A percentile compares a stretch with the other conserved stretches of the same genome.
phyloP scores from a whole-genome alignment of 768 basidiomycete genomes.

The Artomyces pyxidatus region DNA sequence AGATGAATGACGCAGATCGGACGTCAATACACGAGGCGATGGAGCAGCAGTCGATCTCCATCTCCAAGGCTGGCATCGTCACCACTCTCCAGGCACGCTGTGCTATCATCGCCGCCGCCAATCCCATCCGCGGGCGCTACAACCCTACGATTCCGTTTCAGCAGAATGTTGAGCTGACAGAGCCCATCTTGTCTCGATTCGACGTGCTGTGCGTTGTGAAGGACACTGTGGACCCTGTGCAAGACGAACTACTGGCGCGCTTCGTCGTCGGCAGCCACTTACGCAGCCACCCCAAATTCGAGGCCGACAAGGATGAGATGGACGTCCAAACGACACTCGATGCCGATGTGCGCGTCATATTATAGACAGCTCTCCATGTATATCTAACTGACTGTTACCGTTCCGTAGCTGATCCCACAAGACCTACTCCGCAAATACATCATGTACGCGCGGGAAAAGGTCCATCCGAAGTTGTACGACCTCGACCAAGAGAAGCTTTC shows the following conservation, averaged over 20 bases:
- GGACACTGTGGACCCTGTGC: constrained; percentile 92
- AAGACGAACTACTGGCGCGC: constrained; percentile 91
- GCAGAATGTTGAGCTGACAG: constrained; percentile 97
- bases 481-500: constrained; percentile 94
- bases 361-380: background rate
- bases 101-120: constrained; percentile 96
- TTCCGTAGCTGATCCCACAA: constrained; percentile 83
- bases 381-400: background rate
- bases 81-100: constrained; percentile 97
- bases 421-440: constrained; percentile 96
- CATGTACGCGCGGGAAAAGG: constrained; percentile 94
- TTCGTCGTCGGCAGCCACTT: constrained; percentile 98
- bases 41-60: constrained; percentile 99
- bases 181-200: constrained; percentile 96
- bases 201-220: constrained; percentile 98
- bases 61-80: constrained; percentile 97
- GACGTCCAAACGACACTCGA: constrained; percentile 84
- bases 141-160: constrained; percentile 98
- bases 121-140: constrained; percentile 94
- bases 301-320: constrained; percentile 82
- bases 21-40: constrained; percentile 99
- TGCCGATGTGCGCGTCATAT: constrained; percentile 64
- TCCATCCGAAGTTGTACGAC: constrained; percentile 88
- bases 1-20: constrained; percentile 98
- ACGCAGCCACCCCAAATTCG: constrained; percentile 90